Conservation (phyloP, 129 eudicot genomes). For the Daucus carota region DH1_v3.0 NC_030383.2:48136501-48137000, state of each 20-base stretch:
- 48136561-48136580: constrained; percentile 71
- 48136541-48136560: constrained; percentile 70
- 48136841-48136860: neutral
- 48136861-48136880: neutral
- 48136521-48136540: constrained; percentile 61
- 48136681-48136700: constrained; percentile 69
- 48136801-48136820: constrained; percentile 50
- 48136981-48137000: constrained; percentile 96
- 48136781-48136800: constrained; percentile 85
- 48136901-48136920: neutral
- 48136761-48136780: constrained; percentile 66
- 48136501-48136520: constrained; percentile 80
- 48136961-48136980: constrained; percentile 89
- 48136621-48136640: neutral
- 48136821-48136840: constrained; percentile 54
- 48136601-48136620: neutral
- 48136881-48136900: neutral
- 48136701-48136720: constrained; percentile 54
- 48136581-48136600: constrained; percentile 56
- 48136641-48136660: neutral
- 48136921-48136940: neutral
- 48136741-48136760: constrained; percentile 90
- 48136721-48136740: constrained; percentile 62
- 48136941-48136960: constrained; percentile 29
- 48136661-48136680: constrained; percentile 45